These are phyloP conservation scores for Yamadazyma laniorum DNA, from an alignment of 805 yeast genomes.

Conservation along the genomic window DNA sequence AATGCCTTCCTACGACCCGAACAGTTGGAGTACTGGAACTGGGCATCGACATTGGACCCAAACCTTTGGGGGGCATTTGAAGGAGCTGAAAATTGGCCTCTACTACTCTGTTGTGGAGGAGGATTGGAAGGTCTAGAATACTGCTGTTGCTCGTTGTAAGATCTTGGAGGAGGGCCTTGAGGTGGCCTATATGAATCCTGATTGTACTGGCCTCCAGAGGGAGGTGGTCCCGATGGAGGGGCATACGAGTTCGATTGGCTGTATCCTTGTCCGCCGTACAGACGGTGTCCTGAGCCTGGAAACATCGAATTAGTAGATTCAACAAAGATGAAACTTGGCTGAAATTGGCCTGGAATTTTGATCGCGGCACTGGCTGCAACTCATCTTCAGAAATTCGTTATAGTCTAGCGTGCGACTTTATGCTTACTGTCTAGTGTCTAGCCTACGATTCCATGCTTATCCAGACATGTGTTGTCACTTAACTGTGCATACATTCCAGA, in stretches of 20 bases:
- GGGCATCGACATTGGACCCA: slow-evolving; percentile 33
- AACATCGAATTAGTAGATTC: slow-evolving; percentile 13
- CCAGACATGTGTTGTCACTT: too few relatives aligned
- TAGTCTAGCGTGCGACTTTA: too few relatives aligned
- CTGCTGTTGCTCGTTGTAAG: not conserved
- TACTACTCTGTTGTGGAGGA: slow-evolving; percentile 9
- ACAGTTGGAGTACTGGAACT: slow-evolving; percentile 41
- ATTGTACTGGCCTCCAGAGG: too few relatives aligned
- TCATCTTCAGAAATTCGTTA: too few relatives aligned
- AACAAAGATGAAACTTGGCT: not conserved
- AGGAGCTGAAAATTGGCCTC: slow-evolving; percentile 20
- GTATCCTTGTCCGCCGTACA: slow-evolving; percentile 14
- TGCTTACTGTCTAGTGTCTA: too few relatives aligned
- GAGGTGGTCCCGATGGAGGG: slow-evolving; percentile 19
- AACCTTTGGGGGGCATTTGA: slow-evolving; percentile 35
- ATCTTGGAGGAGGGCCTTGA: slow-evolving; percentile 10
- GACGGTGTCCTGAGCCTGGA: slow-evolving; percentile 19
- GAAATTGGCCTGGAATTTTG: not conserved
- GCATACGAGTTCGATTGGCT: not conserved
- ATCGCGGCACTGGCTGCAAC: too few relatives aligned
- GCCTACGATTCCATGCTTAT: too few relatives aligned
- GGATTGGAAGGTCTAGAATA: slow-evolving; percentile 10
- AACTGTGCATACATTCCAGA: too few relatives aligned
- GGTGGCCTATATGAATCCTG: slow-evolving; percentile 17
- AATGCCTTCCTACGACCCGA: slow-evolving; percentile 35